Conservation (phyloP, 192 early-diverging fungal genomes). For the Martensiomyces pterosporus region DNA sequence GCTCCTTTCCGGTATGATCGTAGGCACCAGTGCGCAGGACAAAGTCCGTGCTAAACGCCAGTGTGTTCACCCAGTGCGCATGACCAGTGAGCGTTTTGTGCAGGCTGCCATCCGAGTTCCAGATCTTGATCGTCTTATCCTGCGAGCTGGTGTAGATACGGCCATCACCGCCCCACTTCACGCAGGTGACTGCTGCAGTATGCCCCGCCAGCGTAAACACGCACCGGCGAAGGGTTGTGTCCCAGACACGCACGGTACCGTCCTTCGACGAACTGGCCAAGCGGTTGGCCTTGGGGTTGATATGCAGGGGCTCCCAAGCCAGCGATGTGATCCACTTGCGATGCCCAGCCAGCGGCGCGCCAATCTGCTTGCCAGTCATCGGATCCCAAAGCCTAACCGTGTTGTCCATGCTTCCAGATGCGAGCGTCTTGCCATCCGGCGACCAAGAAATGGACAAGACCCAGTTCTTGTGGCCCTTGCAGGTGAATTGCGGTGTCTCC, state of each 20-base stretch:
- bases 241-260: slow-evolving; percentile 90
- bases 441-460: slow-evolving; percentile 92
- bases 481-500: slow-evolving; percentile 85
- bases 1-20: slow-evolving; percentile 75
- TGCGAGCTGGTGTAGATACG: slow-evolving; percentile 87
- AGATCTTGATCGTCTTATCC: slow-evolving; percentile 96
- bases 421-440: slow-evolving; percentile 78
- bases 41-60: slow-evolving; percentile 89
- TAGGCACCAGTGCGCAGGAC: slow-evolving; percentile 84
- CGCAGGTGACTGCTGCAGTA: slow-evolving; percentile 88
- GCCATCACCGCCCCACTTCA: slow-evolving; percentile 96
- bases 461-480: slow-evolving; percentile 86
- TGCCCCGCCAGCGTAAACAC: slow-evolving; percentile 81
- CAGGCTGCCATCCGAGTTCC: slow-evolving; percentile 82
- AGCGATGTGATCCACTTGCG: slow-evolving; percentile 84
- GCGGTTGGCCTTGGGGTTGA: slow-evolving; percentile 71
- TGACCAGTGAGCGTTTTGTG: slow-evolving; percentile 84
- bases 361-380: slow-evolving; percentile 72
- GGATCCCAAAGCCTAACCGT: slow-evolving; percentile 89
- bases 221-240: slow-evolving; percentile 69
- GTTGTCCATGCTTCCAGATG: slow-evolving; percentile 93
- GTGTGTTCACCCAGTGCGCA: slow-evolving; percentile 95
- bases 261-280: slow-evolving; percentile 92
- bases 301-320: slow-evolving; percentile 91
- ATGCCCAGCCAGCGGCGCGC: slow-evolving; percentile 78